These are phyloP conservation scores for Phialophora tarda DNA, from an alignment of 2,329 filamentous ascomycete genomes.

Conservation along the genomic window DNA sequence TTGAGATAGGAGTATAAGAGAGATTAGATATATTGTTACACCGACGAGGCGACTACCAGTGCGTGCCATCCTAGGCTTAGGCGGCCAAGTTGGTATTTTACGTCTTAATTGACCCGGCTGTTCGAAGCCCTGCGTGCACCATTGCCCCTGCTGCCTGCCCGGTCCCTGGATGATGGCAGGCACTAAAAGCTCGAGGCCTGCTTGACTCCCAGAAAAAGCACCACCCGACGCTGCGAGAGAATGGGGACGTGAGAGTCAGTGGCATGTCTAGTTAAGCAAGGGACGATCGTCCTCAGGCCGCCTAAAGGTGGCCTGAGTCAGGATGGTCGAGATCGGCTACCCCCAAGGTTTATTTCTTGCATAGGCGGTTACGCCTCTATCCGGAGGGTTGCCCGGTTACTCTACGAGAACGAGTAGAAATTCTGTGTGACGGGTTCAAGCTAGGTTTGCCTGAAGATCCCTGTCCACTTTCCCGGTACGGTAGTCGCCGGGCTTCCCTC, in stretches of 20 bases:
- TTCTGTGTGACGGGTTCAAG: neutral
- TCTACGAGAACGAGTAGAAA: neutral
- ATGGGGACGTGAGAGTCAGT: neutral
- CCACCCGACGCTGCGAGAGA: neutral
- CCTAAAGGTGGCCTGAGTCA: neutral
- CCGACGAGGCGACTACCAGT: neutral
- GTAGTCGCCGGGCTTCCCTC: neutral
- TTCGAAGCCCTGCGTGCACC: neutral
- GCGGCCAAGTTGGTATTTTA: neutral
- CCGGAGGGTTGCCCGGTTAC: neutral
- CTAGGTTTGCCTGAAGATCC: neutral
- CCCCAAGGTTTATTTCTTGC: neutral
- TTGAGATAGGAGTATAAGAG: constrained; percentile 7
- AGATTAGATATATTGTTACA: neutral
- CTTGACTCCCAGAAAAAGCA: neutral
- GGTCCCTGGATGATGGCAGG: neutral
- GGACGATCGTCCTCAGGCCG: neutral
- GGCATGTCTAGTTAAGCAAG: neutral
- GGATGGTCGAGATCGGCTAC: neutral
- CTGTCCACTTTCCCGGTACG: neutral
- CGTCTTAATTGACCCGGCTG: neutral
- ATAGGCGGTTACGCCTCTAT: neutral
- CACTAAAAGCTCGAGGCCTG: neutral
- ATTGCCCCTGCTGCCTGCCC: neutral
- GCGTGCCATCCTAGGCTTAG: neutral